Evolutionary conservation across 805 yeast species (phyloP).

Genomic region (Danielia reshetovae): DNA sequence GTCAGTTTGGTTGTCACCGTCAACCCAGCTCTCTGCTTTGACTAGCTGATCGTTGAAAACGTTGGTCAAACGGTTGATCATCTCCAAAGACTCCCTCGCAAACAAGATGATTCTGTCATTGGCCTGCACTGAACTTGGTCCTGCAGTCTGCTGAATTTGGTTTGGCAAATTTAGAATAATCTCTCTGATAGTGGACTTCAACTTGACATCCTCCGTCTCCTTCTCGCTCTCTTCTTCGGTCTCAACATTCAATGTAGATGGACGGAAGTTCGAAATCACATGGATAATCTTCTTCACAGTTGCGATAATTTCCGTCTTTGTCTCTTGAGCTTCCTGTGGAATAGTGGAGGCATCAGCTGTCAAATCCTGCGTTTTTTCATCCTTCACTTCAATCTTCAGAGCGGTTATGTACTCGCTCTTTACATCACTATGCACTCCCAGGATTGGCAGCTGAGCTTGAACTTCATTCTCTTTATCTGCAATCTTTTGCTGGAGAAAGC

Average conservation of each 20-base stretch:
- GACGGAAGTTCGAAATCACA: constrained; percentile 74
- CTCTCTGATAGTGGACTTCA: constrained; percentile 72
- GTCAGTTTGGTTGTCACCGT: constrained; percentile 35
- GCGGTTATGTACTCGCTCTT: neutral
- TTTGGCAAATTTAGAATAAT: constrained; percentile 72
- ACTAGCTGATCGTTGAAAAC: constrained; percentile 83
- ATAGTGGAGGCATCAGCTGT: constrained; percentile 4
- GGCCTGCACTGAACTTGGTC: constrained; percentile 20
- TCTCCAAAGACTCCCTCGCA: constrained; percentile 86
- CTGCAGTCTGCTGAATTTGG: constrained; percentile 52
- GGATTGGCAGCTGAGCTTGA: constrained; percentile 14
- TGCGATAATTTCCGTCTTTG: constrained; percentile 78
- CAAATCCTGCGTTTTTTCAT: neutral
- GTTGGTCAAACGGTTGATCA: constrained; percentile 76
- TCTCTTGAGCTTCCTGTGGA: constrained; percentile 31
- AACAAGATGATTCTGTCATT: constrained; percentile 71
- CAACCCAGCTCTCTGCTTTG: constrained; percentile 82
- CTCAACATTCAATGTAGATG: constrained; percentile 24
- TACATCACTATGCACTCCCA: neutral
- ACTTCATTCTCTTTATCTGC: constrained; percentile 40
- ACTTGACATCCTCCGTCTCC: constrained; percentile 17
- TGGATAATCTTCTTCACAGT: constrained; percentile 87
- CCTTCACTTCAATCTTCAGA: neutral
- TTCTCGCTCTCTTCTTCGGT: constrained; percentile 2
- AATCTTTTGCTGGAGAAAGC: constrained; percentile 51